Evolutionary conservation across 202 grass and related monocot species (phyloP).

Genomic region (Panicum hallii): DNA sequence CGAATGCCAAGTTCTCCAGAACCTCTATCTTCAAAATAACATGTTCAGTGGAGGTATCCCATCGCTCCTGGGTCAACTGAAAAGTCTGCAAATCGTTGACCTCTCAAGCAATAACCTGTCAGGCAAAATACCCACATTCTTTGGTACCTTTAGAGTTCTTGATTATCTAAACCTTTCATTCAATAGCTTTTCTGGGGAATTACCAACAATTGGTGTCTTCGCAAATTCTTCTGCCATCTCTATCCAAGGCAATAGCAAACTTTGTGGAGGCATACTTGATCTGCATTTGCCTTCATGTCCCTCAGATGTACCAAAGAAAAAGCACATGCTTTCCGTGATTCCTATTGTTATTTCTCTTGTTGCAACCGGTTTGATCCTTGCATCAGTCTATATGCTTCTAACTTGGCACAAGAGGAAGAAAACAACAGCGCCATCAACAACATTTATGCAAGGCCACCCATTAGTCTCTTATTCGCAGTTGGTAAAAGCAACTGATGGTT

Average conservation of each 20-base stretch:
- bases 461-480: constrained; percentile 45
- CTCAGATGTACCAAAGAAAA: neutral
- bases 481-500: constrained; percentile 53
- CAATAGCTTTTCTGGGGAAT: constrained; percentile 25
- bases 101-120: constrained; percentile 31
- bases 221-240: neutral
- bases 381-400: neutral
- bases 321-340: neutral
- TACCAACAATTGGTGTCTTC: constrained; percentile 10
- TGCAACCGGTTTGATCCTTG: neutral
- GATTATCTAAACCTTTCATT: constrained; percentile 14
- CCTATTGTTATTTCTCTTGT: neutral
- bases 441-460: neutral
- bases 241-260: constrained; percentile 15
- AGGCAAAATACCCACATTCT: neutral
- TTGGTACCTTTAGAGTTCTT: neutral
- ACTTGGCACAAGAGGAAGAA: neutral
- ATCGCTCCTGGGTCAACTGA: neutral
- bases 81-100: constrained; percentile 8
- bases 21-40: constrained; percentile 28
- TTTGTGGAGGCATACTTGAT: constrained; percentile 14
- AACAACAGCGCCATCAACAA: too few relatives aligned
- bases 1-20: neutral
- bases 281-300: constrained; percentile 25
- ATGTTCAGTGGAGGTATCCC: constrained; percentile 14